A percentile compares a stretch with the other conserved stretches of the same genome.
These are phyloP conservation scores for Alnus rubra DNA, from an alignment of 306 rosid genomes.

Conservation along the genomic window DNA sequence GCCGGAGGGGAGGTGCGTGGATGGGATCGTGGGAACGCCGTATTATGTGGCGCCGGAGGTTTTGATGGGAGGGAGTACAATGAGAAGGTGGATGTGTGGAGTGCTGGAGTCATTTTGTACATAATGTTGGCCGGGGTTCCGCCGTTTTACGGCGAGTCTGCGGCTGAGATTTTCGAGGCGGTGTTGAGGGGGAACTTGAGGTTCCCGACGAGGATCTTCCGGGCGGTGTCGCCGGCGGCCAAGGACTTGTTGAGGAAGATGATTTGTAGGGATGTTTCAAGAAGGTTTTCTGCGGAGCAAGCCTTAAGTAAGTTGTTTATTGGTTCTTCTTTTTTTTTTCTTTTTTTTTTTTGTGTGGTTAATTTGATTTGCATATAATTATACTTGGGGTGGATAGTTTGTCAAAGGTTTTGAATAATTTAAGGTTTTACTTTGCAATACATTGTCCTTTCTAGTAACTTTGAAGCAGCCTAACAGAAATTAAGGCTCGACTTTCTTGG, in stretches of 20 bases:
- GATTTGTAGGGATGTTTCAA: conserved; percentile 62
- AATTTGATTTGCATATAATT: no score
- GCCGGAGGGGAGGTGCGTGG: conserved; percentile 41
- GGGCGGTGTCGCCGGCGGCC: conserved; percentile 58
- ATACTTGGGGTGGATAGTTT: no score
- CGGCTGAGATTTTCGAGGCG: conserved; percentile 54
- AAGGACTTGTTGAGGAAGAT: conserved; percentile 81
- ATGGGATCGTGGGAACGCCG: conserved; percentile 80
- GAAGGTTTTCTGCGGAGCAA: conserved; percentile 64
- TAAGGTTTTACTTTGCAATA: no score
- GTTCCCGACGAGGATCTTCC: conserved; percentile 61
- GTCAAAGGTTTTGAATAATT: no score
- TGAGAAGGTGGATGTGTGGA: conserved; percentile 75
- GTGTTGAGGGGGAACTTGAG: conserved; percentile 72
- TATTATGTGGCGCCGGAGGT: conserved; percentile 83
- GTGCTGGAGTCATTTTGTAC: conserved; percentile 66
- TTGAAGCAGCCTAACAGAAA: no score
- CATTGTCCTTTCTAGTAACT: no score
- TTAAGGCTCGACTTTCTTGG: no score
- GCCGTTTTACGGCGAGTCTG: conserved; percentile 71
- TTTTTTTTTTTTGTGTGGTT: background rate
- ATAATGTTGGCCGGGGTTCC: conserved; percentile 74
- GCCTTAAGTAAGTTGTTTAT: conserved; percentile 50
- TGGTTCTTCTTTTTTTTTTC: background rate
- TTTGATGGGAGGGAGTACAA: conserved; percentile 48